Percentiles rank a stretch among this genome's conserved stretches.
Conservation (phyloP, 2,329 filamentous ascomycete species). For the Xylariaceae sp. region DNA sequence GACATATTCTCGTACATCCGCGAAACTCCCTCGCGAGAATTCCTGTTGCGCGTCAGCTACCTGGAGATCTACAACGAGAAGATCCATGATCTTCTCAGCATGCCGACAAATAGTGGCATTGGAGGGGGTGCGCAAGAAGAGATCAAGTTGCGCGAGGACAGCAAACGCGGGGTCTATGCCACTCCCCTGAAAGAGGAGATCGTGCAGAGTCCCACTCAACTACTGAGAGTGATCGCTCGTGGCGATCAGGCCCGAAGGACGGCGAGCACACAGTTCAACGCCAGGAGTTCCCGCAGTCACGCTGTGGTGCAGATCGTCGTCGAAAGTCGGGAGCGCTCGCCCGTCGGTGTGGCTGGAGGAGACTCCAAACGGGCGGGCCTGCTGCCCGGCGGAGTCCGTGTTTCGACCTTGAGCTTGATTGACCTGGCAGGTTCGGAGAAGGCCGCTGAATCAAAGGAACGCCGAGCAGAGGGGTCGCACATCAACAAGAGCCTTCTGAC, state of each 20-base stretch:
- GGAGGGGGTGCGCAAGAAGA: conserved; percentile 67
- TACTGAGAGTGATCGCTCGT: conserved; percentile 87
- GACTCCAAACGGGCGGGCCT: conserved; percentile 63
- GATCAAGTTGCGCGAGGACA: conserved; percentile 94
- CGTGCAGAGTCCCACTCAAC: conserved; percentile 92
- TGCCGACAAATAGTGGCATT: conserved; percentile 51
- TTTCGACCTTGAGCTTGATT: conserved; percentile 91
- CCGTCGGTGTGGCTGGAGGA: conserved; percentile 38
- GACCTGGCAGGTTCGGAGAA: conserved; percentile 95
- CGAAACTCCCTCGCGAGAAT: conserved; percentile 90
- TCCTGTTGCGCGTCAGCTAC: conserved; percentile 91
- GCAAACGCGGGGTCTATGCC: conserved; percentile 92
- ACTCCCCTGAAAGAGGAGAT: conserved; percentile 97
- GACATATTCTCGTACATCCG: conserved; percentile 99
- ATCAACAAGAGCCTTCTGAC: conserved; percentile 98
- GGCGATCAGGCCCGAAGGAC: conserved; percentile 87
- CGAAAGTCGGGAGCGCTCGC: conserved; percentile 82
- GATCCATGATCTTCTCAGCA: conserved; percentile 86
- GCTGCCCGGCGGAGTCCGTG: conserved; percentile 80
- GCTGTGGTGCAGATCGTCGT: conserved; percentile 98
- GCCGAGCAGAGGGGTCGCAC: conserved; percentile 88
- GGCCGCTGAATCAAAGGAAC: conserved; percentile 90
- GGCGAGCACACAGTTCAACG: conserved; percentile 94
- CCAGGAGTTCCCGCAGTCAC: conserved; percentile 93
- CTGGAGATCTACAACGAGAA: conserved; percentile 98